phyloP scores from a whole-genome alignment of 2,329 filamentous ascomycete species.

The Fusarium cicatricum region DNA sequence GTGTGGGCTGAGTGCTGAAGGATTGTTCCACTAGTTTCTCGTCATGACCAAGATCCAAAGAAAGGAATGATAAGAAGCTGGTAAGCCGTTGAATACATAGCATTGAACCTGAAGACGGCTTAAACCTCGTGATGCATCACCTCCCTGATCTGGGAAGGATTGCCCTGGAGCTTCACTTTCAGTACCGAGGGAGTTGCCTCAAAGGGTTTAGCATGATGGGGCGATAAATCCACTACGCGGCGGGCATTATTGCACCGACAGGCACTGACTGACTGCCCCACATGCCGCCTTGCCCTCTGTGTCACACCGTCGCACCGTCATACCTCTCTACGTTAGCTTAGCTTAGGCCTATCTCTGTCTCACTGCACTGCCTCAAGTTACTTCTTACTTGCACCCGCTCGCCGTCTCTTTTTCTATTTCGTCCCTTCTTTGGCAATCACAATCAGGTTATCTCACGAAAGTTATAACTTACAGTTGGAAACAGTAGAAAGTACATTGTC shows the following conservation, averaged over 20 bases:
- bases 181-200: slow-evolving; percentile 28
- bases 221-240: slow-evolving; percentile 1
- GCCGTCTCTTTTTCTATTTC: slow-evolving; percentile 8
- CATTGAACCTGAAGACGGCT: no score
- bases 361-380: slow-evolving; percentile 3
- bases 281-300: slow-evolving; percentile 12
- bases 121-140: slow-evolving; percentile 1
- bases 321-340: neutral
- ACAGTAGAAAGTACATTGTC: neutral
- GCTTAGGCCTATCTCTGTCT: no score
- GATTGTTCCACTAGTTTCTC: no score
- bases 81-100: neutral
- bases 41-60: no score
- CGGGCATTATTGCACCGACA: no score
- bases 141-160: slow-evolving; percentile 14
- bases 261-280: slow-evolving; percentile 22
- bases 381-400: slow-evolving; percentile 26
- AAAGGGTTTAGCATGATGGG: slow-evolving; percentile 17
- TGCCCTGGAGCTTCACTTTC: slow-evolving; percentile 7
- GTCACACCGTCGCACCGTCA: slow-evolving; percentile 32
- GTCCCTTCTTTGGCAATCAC: neutral
- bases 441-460: neutral
- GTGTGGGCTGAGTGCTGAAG: no score
- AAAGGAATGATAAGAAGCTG: neutral
- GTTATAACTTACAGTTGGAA: neutral